Evolutionary conservation across 495 filamentous ascomycete genomes (phyloP).

Genomic region (Aspergillus ostianus): DNA sequence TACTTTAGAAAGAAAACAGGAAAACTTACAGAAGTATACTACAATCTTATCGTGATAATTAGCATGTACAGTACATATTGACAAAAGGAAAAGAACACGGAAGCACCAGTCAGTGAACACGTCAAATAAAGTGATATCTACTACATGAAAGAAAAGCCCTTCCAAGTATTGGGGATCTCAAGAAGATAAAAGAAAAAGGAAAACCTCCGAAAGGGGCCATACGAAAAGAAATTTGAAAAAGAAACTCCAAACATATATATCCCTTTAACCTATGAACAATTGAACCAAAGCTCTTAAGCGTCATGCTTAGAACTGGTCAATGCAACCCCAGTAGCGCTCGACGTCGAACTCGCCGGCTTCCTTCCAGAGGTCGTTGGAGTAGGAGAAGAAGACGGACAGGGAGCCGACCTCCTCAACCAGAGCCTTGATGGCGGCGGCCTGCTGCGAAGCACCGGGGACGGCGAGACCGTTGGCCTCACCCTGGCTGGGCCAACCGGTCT

Average conservation of each 20-base stretch:
- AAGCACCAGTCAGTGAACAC: background rate
- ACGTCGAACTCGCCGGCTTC: conserved; percentile 61
- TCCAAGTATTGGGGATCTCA: background rate
- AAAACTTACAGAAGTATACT: background rate
- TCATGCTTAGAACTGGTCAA: conserved; percentile 47
- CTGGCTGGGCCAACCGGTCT: conserved; percentile 84
- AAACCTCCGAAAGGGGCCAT: background rate
- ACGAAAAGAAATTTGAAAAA: background rate
- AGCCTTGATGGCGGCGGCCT: conserved; percentile 65
- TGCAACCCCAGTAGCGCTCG: conserved; percentile 78
- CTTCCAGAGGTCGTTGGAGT: conserved; percentile 82
- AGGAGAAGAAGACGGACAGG: conserved; percentile 76
- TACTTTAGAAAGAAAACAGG: background rate
- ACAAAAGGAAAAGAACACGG: conserved; percentile 2
- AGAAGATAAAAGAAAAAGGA: background rate
- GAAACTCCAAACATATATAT: conserved; percentile 19
- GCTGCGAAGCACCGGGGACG: conserved; percentile 62
- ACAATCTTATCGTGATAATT: background rate
- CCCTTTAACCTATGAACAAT: conserved; percentile 16
- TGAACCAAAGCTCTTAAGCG: conserved; percentile 1
- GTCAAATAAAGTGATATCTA: conserved; percentile 5
- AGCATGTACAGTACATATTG: conserved; percentile 3
- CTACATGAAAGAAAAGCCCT: background rate
- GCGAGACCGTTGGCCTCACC: conserved; percentile 71
- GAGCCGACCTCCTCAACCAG: conserved; percentile 58